These are phyloP conservation scores for Carallia pectinifolia DNA, from an alignment of 345 rosid species.

Conservation along the genomic window DNA sequence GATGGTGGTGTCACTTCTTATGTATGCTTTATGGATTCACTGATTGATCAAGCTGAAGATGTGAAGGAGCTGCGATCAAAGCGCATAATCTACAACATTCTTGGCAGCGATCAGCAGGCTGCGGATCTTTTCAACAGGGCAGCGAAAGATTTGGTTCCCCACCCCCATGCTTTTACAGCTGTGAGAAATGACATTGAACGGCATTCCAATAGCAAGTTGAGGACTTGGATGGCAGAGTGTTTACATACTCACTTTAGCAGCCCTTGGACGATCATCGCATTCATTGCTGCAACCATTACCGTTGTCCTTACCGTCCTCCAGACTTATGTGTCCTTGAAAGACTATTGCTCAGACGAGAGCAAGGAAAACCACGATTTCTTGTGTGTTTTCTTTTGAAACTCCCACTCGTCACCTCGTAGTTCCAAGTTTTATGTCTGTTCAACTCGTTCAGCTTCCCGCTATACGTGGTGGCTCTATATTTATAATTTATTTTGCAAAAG, in stretches of 20 bases:
- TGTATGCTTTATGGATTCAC: constrained; percentile 18
- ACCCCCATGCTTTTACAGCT: not conserved
- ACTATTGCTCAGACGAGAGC: not conserved
- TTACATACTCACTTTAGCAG: constrained; percentile 11
- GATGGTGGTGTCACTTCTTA: constrained; percentile 16
- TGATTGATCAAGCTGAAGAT: constrained; percentile 21
- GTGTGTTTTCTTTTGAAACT: not conserved
- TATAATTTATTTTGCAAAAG: too few relatives aligned
- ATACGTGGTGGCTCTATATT: too few relatives aligned
- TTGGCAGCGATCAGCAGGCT: constrained; percentile 21
- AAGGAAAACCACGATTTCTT: not conserved
- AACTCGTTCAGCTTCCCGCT: too few relatives aligned
- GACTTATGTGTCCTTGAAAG: not conserved
- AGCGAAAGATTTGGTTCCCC: constrained; percentile 7
- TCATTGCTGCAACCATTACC: not conserved
- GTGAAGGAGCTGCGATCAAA: constrained; percentile 11
- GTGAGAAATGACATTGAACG: not conserved
- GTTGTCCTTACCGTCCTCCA: constrained; percentile 1
- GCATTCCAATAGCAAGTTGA: not conserved
- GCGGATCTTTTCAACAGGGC: constrained; percentile 17
- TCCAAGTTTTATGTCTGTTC: not conserved
- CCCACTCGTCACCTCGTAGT: not conserved
- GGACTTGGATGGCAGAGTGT: not conserved
- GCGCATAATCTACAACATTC: not conserved
- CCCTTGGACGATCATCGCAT: constrained; percentile 17